Base-by-base conservation (phyloP, 768 basidiomycete genomes). In the Auricularia heimuer region DNA sequence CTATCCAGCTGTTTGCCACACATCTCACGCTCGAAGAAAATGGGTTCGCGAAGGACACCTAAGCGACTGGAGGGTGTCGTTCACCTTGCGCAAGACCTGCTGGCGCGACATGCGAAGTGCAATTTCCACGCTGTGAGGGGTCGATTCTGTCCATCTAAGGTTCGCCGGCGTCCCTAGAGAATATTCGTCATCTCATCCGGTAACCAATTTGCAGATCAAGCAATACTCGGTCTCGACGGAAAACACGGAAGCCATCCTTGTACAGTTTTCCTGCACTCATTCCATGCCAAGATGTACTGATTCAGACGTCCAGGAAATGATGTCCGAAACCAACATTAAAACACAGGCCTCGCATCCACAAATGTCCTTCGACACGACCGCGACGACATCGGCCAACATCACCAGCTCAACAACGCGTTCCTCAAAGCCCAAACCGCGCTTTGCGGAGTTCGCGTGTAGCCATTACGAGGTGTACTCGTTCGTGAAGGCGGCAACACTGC, bases 71-170 rank as follows among this genome's bases (percentile, higher is more conserved):
- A 83, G 70, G 76, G 78, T 0, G 74, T 80, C 6, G 70, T 93
- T 1, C 71, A 73, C 2, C 67, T 87, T 1, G 70, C 89, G 3
- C 85, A 88, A 66, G 82, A 82, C 65, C 70, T 93, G 73, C 75
- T 91, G 10, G 81, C 82, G 78, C 80, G 83, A 39, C 90, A 94
- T 69, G 73, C 78, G 0, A 87, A 84, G 69, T 91, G 89, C 68
- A 81, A 81, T 14, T 93, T 92, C 70, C 81, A 83, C 65, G 78
- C 81, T n/a, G 70, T 93, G 37, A 75, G 85, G 35, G 81, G 88
- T 65, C 73, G 79, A 34, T 73, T 79, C n/a, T 95, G 94, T 70
- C 87, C 90, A 3, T 88, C 89, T 3, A 94, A 94, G 80, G 90
- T 87, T 65, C 44, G 68, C 65, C 0, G 37, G 3, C 36, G 33